phyloP scores from a whole-genome alignment of 2,329 filamentous ascomycete species.

The Neophaeococcomyces mojaviensis region DNA sequence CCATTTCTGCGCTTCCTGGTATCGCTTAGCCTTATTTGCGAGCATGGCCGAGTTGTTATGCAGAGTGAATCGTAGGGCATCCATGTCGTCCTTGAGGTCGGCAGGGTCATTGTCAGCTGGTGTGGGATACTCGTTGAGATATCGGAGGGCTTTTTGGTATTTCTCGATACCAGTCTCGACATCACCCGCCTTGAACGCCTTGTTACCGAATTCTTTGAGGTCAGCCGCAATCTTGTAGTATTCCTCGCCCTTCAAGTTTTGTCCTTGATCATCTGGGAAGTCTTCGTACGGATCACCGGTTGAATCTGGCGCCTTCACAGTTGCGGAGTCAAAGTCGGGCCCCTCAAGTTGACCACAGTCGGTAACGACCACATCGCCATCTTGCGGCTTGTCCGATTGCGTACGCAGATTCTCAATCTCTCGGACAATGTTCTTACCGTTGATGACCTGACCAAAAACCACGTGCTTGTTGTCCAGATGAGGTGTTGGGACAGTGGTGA shows the following conservation, averaged over 20 bases:
- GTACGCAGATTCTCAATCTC: conserved; percentile 81
- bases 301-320: conserved; percentile 63
- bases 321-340: conserved; percentile 58
- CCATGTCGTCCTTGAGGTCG: conserved; percentile 59
- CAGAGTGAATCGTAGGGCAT: conserved; percentile 70
- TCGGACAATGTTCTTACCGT: conserved; percentile 83
- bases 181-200: conserved; percentile 77
- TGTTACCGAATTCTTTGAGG: conserved; percentile 87
- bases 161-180: conserved; percentile 68
- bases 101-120: conserved; percentile 60
- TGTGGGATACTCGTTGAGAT: conserved; percentile 77
- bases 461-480: conserved; percentile 96
- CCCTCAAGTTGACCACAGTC: conserved; percentile 82
- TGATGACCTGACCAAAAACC: conserved; percentile 89
- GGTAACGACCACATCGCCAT: conserved; percentile 65
- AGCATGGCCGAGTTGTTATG: conserved; percentile 85
- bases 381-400: conserved; percentile 69
- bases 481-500: conserved; percentile 90
- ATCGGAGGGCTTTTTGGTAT: conserved; percentile 88
- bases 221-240: conserved; percentile 72
- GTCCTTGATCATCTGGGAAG: conserved; percentile 73
- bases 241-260: conserved; percentile 58
- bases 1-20: conserved; percentile 60
- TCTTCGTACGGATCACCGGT: conserved; percentile 92
- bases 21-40: conserved; percentile 70